These are phyloP conservation scores for Nannizzia gypsea DNA, from an alignment of 2,329 filamentous ascomycete species.

Conservation along the genomic window DNA sequence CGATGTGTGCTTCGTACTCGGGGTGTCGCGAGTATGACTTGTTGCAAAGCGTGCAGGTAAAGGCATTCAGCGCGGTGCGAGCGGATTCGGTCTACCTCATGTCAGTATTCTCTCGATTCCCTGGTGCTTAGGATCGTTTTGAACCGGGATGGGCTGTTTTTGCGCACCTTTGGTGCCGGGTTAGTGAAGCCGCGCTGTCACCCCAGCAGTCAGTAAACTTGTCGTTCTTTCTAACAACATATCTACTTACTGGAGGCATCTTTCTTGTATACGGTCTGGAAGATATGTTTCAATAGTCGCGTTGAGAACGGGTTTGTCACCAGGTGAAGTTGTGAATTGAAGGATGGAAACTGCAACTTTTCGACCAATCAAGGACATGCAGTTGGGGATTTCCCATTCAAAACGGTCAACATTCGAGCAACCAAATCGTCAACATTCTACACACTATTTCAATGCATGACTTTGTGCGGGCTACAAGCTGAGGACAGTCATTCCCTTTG, in stretches of 20 bases:
- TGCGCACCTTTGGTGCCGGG: constrained; percentile 34
- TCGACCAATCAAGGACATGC: too few species aligned
- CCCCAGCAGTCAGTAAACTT: not conserved
- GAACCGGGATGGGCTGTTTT: not conserved
- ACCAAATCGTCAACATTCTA: too few species aligned
- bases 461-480: too few species aligned
- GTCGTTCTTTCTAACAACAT: too few species aligned
- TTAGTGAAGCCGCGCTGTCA: constrained; percentile 38
- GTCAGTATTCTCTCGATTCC: not conserved
- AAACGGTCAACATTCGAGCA: too few species aligned
- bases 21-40: constrained; percentile 94
- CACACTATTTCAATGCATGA: too few species aligned
- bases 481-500: too few species aligned
- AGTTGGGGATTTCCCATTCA: too few species aligned
- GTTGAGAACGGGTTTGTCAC: not conserved
- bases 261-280: not conserved
- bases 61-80: constrained; percentile 64
- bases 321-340: not conserved
- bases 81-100: constrained; percentile 46
- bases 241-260: not conserved
- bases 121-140: not conserved
- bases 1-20: constrained; percentile 89
- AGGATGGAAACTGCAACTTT: not conserved
- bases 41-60: constrained; percentile 76
- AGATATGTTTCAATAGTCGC: not conserved